Percentiles rank a stretch among this genome's conserved stretches.
phyloP scores from a whole-genome alignment of 2,329 filamentous ascomycete species.

The Coniochaeta hoffmannii region DNA sequence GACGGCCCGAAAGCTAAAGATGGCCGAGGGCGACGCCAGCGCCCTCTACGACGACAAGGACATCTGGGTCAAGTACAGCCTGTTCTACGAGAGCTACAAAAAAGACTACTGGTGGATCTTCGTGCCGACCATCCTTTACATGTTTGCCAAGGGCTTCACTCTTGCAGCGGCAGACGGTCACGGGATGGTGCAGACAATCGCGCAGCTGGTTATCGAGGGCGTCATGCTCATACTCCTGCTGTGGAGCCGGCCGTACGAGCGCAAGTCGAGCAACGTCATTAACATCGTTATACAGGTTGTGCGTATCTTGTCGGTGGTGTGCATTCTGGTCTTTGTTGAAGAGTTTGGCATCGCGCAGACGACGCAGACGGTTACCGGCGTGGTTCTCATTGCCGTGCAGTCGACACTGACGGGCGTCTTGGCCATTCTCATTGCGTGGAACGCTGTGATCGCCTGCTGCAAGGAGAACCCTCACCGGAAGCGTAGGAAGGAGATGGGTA shows the following conservation, averaged over 20 bases:
- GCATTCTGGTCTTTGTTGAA: slow-evolving; percentile 89
- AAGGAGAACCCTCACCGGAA: slow-evolving; percentile 86
- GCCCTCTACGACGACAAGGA: slow-evolving; percentile 82
- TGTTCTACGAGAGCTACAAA: slow-evolving; percentile 96
- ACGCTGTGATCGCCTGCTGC: slow-evolving; percentile 75
- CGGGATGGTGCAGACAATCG: slow-evolving; percentile 72
- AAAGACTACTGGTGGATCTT: slow-evolving; percentile 97
- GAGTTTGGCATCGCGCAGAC: slow-evolving; percentile 85
- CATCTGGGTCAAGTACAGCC: slow-evolving; percentile 88
- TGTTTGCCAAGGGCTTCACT: slow-evolving; percentile 80
- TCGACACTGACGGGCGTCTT: slow-evolving; percentile 74
- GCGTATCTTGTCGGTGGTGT: slow-evolving; percentile 78
- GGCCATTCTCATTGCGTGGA: slow-evolving; percentile 81
- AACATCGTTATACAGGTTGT: slow-evolving; percentile 89
- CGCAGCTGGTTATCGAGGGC: slow-evolving; percentile 74
- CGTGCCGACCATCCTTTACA: slow-evolving; percentile 80
- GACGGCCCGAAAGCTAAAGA: slow-evolving; percentile 67
- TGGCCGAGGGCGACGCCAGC: slow-evolving; percentile 62
- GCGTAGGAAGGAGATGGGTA: slow-evolving; percentile 84
- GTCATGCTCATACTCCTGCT: slow-evolving; percentile 72
- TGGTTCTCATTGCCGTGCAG: slow-evolving; percentile 91
- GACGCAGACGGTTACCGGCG: slow-evolving; percentile 86
- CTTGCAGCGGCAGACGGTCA: slow-evolving; percentile 81
- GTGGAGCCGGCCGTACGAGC: slow-evolving; percentile 81
- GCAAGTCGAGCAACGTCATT: slow-evolving; percentile 83